Evolutionary conservation across 2,329 filamentous ascomycete genomes (phyloP), one percentile per base, ranked within the genome.

Genomic region (Ophiostoma australiae): DNA sequence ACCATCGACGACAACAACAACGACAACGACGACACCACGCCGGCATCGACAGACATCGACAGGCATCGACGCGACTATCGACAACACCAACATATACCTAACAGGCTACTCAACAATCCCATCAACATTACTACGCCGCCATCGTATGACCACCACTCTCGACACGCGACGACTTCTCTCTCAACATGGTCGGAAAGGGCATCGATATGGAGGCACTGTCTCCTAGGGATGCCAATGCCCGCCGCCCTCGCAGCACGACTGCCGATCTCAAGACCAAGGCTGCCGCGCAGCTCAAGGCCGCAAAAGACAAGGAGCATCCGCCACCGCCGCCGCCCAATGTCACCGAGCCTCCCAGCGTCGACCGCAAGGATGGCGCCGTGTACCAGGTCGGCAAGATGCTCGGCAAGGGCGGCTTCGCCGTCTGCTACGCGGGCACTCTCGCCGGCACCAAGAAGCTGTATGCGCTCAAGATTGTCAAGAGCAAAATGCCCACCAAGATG

Each of bases 381-480:
- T 94, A 94, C 82, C 87, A 90, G 76, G 88, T 91, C 41, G 90
- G 91, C 71, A 88, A 88, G 76, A 84, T 92, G 77, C 83, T 94
- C 72, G 91, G 91, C 35, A 94, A 92, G 80, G 91, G 91, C 67
- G 91, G 91, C 11, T 94, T 94, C 77, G 91, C 91, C 74, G 90
- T 94, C 73, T 94, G 91, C 81, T 91, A 94, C 77, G 87, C 89
- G 75, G 91, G 89, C 67, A 87, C 90, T 75, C 81, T 91, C 70
- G 83, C 87, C 69, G 87, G 89, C 13, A 87, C 87, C 6, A 90
- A 86, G 76, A 88, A 90, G 77, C 85, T 86, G 74, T 90, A 89
- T 78, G 91, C 91, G 65, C 83, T 94, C 76, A 94, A 94, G 82
- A 92, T 94, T 77, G 91, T 94, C 77, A 91, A 90, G 81, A 91